Base-by-base conservation (phyloP, 1,284 basidiomycete genomes). In the Ustilago hordei region DNA sequence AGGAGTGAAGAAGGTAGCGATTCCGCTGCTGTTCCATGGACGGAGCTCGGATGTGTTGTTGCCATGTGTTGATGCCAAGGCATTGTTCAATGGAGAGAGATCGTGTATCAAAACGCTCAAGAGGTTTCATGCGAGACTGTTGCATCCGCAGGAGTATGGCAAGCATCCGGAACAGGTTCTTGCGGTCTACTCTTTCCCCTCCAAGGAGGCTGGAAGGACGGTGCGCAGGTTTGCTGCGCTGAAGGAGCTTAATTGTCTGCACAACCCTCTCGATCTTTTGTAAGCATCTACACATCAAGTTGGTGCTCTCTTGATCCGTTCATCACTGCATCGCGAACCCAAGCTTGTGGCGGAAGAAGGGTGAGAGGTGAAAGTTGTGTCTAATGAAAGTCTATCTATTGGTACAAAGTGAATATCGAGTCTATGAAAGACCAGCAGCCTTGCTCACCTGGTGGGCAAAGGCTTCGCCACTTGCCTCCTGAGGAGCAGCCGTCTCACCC, bases 371-470 rank as follows among this genome's bases (percentile, higher is more conserved):
- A 23, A 45, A 8, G 9, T 4, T 11, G 28, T 8, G 19, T 68
- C 60, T 62, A 58, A 60, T 55, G 31, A 31, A 50, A 0, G 23
- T 31, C 5, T 45, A 31, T 57, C 12, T 50, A 13, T 56, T n/a
- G 52, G 38, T 63, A 69, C 57, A 69, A 53, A 28, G 28, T 5
- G 34, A 34, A 48, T 9, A 28, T 28, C 8, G 23, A 7, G 13
- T 36, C 52, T 38, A 78, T 4, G 71, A 67, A 23, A 84, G 58
- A 15, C 82, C 82, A n/a, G 82, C 82, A n/a, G 81, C 82, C 39
- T 72, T 75, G 39, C 81, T 76, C 28, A 84, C 82, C 36, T 84
- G 80, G 12, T 82, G 77, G 5, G 82, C 82, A 52, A 84, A 84
- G 1, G 54, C 65, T 6, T 68, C 60, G 4, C 43, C 73, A 4